Percentiles rank a stretch among this genome's conserved stretches.
Evolutionary conservation across 179 eudicot species (phyloP).

Genomic region (Carnegiea gigantea): DNA sequence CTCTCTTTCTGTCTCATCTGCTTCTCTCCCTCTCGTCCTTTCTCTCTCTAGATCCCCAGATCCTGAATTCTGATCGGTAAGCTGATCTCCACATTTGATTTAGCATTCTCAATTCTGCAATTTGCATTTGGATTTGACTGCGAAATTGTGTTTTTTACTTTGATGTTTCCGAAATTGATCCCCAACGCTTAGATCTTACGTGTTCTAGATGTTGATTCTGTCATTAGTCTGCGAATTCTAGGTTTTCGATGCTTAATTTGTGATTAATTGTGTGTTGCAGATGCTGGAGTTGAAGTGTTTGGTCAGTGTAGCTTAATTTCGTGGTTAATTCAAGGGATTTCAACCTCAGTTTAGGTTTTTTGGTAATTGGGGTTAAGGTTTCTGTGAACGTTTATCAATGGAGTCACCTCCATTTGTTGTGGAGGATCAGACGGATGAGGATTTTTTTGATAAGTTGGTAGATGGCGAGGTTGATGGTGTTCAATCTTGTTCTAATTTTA

Average conservation of each 20-base stretch:
- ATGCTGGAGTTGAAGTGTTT: conserved; percentile 15
- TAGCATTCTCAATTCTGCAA: not conserved
- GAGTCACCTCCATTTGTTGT: conserved; percentile 35
- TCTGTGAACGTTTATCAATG: conserved; percentile 18
- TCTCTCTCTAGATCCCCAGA: not conserved
- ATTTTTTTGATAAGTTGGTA: conserved; percentile 76
- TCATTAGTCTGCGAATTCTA: conserved; percentile 10
- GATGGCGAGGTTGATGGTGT: conserved; percentile 50
- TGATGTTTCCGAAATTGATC: not conserved
- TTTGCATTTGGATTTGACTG: not conserved
- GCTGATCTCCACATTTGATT: conserved; percentile 1
- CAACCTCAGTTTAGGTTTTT: not conserved
- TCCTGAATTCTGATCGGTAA: conserved; percentile 22
- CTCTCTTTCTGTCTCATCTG: conserved; percentile 3
- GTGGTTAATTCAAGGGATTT: not conserved
- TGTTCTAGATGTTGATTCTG: conserved; percentile 8
- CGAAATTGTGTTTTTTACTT: not conserved
- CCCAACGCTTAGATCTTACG: conserved; percentile 22
- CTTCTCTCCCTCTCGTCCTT: conserved; percentile 6
- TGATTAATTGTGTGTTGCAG: conserved; percentile 11
- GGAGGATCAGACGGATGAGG: conserved; percentile 83
- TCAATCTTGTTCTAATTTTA: conserved; percentile 18
- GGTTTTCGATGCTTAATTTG: conserved; percentile 3
- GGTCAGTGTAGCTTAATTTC: conserved; percentile 13
- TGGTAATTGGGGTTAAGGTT: conserved; percentile 10